Evolutionary conservation across 2,329 filamentous ascomycete species (phyloP).

Genomic region (Dactylellina cionopaga): DNA sequence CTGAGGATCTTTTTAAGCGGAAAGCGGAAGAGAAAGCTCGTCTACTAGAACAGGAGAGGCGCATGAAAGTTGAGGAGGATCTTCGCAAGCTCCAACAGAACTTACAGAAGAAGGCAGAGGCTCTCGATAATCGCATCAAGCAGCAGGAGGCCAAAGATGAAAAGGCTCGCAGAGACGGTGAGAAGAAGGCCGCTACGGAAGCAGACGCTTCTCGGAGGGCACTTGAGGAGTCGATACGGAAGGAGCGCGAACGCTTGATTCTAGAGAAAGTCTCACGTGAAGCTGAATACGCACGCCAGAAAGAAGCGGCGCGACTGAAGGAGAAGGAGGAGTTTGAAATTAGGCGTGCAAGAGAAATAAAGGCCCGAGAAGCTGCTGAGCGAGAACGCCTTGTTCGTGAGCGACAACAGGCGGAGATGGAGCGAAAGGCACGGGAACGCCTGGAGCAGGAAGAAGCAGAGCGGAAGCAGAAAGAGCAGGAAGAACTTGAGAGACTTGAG

Average conservation of each 20-base stretch:
- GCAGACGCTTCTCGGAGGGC: slow-evolving; percentile 30
- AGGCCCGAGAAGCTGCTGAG: slow-evolving; percentile 70
- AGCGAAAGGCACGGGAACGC: slow-evolving; percentile 84
- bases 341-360: slow-evolving; percentile 32
- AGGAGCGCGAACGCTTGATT: slow-evolving; percentile 44
- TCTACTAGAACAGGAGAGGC: slow-evolving; percentile 27
- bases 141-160: slow-evolving; percentile 45
- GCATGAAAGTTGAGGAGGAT: slow-evolving; percentile 28
- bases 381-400: slow-evolving; percentile 70
- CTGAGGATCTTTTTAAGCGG: slow-evolving; percentile 25
- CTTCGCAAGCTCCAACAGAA: slow-evolving; percentile 35
- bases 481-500: slow-evolving; percentile 66
- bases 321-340: slow-evolving; percentile 36
- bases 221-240: slow-evolving; percentile 48
- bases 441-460: slow-evolving; percentile 64
- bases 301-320: slow-evolving; percentile 17
- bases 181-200: slow-evolving; percentile 30
- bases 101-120: slow-evolving; percentile 33
- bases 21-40: slow-evolving; percentile 30
- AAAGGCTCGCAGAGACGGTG: slow-evolving; percentile 39
- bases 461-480: slow-evolving; percentile 62
- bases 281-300: slow-evolving; percentile 38
- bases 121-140: slow-evolving; percentile 45
- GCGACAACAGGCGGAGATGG: slow-evolving; percentile 83
- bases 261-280: slow-evolving; percentile 41